These are phyloP conservation scores for Pichia nakasei DNA, from an alignment of 805 yeast genomes.

Conservation along the genomic window DNA sequence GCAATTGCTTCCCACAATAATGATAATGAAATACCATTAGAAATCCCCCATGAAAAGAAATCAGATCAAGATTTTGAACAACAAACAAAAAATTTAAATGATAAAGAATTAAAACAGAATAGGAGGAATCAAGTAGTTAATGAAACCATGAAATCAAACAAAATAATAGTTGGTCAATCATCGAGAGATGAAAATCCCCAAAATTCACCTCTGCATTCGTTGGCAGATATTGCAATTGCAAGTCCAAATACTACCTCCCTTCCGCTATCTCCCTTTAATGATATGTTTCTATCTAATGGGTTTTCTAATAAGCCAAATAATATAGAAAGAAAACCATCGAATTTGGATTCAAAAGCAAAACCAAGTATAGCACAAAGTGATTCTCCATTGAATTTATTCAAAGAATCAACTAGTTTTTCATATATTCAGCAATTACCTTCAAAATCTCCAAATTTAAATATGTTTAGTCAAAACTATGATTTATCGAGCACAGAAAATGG, in stretches of 20 bases:
- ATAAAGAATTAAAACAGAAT: too few species aligned
- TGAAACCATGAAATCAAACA: neutral
- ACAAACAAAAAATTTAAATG: neutral
- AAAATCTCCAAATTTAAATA: constrained; percentile 3
- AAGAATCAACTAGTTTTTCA: neutral
- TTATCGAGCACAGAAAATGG: neutral
- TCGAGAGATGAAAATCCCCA: neutral
- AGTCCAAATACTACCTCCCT: constrained; percentile 11
- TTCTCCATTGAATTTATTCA: constrained; percentile 5
- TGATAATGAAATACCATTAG: too few species aligned
- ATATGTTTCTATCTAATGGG: constrained; percentile 14
- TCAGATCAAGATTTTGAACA: too few species aligned
- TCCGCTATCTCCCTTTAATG: constrained; percentile 7
- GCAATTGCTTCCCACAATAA: constrained; percentile 5
- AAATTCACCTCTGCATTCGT: constrained; percentile 9
- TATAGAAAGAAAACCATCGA: neutral
- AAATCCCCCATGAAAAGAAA: too few species aligned
- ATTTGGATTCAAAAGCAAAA: neutral
- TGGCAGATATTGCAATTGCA: constrained; percentile 17
- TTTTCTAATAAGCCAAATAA: neutral
- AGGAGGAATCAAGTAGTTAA: neutral
- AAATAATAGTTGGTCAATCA: neutral
- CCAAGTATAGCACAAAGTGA: neutral
- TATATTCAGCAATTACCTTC: constrained; percentile 1
- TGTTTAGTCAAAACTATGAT: neutral